Conservation (phyloP, 345 rosid genomes). For the Sonneratia alba region DNA sequence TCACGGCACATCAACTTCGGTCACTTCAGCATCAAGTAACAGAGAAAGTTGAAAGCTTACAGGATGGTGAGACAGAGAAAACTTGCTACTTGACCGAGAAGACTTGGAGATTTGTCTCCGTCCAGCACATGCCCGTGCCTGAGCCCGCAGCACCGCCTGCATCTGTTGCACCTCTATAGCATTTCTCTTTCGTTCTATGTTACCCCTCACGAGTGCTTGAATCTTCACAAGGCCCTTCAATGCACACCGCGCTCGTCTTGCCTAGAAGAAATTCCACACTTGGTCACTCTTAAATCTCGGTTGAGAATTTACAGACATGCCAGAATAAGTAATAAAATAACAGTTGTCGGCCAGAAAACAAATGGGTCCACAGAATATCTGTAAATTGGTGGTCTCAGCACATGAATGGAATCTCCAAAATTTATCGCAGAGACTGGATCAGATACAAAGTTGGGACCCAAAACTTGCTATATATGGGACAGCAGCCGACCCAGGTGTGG, state of each 20-base stretch:
- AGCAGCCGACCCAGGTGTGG: background rate
- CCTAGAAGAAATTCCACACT: slow-evolving; percentile 22
- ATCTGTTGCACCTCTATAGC: slow-evolving; percentile 43
- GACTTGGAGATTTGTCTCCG: slow-evolving; percentile 47
- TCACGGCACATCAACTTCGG: background rate
- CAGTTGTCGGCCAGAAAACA: background rate
- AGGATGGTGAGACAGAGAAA: slow-evolving; percentile 53
- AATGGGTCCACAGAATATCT: background rate
- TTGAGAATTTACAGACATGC: background rate
- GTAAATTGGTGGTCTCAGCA: background rate
- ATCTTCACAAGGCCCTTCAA: slow-evolving; percentile 89
- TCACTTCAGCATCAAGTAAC: background rate
- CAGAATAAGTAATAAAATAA: background rate
- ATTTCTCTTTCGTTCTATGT: slow-evolving; percentile 66
- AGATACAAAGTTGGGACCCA: background rate
- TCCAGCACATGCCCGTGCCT: slow-evolving; percentile 61
- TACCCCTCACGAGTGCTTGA: slow-evolving; percentile 92
- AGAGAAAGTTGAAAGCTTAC: background rate
- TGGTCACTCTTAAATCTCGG: background rate
- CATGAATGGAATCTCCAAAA: background rate
- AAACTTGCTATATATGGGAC: background rate
- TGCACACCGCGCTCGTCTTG: slow-evolving; percentile 87
- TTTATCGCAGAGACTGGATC: background rate
- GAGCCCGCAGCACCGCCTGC: slow-evolving; percentile 72
- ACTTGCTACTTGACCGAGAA: slow-evolving; percentile 59